These are phyloP conservation scores for Chalciporus piperatoides DNA, from an alignment of 1,284 basidiomycete species.

Conservation along the genomic window DNA sequence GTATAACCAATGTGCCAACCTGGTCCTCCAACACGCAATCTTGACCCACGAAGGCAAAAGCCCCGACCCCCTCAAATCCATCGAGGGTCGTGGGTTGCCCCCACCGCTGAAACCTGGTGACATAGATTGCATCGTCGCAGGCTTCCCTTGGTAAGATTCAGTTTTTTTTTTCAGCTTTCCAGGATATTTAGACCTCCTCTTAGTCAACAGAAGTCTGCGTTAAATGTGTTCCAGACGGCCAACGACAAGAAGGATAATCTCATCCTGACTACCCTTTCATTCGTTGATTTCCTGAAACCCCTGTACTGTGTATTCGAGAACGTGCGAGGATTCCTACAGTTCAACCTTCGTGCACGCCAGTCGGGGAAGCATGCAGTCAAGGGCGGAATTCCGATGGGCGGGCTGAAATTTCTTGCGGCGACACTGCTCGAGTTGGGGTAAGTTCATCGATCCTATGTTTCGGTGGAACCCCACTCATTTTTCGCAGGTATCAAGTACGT, in stretches of 20 bases:
- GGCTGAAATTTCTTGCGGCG: constrained; percentile 59
- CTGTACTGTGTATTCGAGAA: constrained; percentile 69
- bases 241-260: constrained; percentile 54
- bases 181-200: constrained; percentile 3
- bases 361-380: constrained; percentile 43
- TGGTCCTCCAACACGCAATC: constrained; percentile 52
- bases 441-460: constrained; percentile 11
- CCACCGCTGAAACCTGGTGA: constrained; percentile 47
- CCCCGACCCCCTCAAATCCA: constrained; percentile 36
- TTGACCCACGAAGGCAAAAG: constrained; percentile 42
- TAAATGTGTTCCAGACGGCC: constrained; percentile 54
- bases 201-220: constrained; percentile 53
- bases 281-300: constrained; percentile 58
- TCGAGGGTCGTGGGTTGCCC: constrained; percentile 37
- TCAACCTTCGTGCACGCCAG: constrained; percentile 51
- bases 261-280: constrained; percentile 57
- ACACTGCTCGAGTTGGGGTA: constrained; percentile 62
- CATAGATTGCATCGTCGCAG: constrained; percentile 59
- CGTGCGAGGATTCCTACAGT: constrained; percentile 63
- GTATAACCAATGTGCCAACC: constrained; percentile 61
- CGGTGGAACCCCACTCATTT: neutral
- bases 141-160: constrained; percentile 63
- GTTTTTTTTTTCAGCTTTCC: no score
- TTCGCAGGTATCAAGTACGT: constrained; percentile 61
- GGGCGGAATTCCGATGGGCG: constrained; percentile 64